phyloP scores from a whole-genome alignment of 116 monocot species.

The Dioscorea cayenensis region DNA sequence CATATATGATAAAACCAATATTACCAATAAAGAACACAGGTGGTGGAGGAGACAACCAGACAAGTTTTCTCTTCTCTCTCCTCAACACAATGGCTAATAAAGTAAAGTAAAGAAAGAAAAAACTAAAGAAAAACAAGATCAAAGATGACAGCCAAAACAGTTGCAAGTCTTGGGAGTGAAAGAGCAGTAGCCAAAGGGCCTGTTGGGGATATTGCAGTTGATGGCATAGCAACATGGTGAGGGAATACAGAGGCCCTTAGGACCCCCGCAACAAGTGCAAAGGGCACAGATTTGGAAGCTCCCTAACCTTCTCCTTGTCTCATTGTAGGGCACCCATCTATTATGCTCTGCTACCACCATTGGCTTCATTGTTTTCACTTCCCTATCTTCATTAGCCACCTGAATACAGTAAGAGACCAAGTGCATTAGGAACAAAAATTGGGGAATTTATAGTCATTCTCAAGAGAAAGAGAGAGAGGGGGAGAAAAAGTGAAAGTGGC shows the following conservation, averaged over 20 bases:
- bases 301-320: conserved; percentile 28
- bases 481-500: conserved; percentile 14
- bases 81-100: background rate
- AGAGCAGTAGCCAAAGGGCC: conserved; percentile 81
- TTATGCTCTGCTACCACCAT: conserved; percentile 8
- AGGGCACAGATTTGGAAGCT: conserved; percentile 69
- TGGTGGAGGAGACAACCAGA: background rate
- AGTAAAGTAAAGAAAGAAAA: background rate
- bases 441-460: background rate
- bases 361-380: conserved; percentile 23
- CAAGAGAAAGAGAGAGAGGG: background rate
- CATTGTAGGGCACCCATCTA: conserved; percentile 19
- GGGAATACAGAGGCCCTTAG: conserved; percentile 54
- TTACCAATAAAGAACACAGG: background rate
- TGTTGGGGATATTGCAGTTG: conserved; percentile 93
- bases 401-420: background rate
- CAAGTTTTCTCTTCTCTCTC: background rate
- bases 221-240: conserved; percentile 91
- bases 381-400: conserved; percentile 2
- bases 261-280: conserved; percentile 88
- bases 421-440: background rate
- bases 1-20: background rate
- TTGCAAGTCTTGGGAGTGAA: conserved; percentile 77
- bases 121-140: conserved; percentile 4
- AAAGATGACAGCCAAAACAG: conserved; percentile 72